These are phyloP conservation scores for Trichoderma oligosporum DNA, from an alignment of 2,329 filamentous ascomycete genomes.

Conservation along the genomic window DNA sequence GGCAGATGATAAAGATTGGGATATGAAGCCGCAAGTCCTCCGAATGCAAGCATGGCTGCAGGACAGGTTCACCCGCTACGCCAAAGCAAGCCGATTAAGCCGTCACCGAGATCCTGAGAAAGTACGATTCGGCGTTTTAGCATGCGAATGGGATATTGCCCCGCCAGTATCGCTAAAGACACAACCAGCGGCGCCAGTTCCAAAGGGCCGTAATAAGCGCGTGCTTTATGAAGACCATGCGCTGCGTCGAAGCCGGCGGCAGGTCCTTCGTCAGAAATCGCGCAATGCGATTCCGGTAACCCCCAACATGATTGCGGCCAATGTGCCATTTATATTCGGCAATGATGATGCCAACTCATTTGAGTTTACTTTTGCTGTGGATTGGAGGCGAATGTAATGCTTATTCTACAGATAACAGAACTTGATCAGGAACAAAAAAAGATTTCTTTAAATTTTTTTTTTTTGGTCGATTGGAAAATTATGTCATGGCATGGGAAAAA, in stretches of 20 bases:
- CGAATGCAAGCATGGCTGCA: slow-evolving; percentile 39
- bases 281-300: neutral
- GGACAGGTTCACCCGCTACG: slow-evolving; percentile 37
- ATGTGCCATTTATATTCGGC: slow-evolving; percentile 27
- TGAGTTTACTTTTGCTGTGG: slow-evolving; percentile 28
- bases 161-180: slow-evolving; percentile 21
- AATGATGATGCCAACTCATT: slow-evolving; percentile 22
- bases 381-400: slow-evolving; percentile 15
- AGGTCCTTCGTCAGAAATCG: slow-evolving; percentile 11
- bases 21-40: slow-evolving; percentile 34
- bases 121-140: slow-evolving; percentile 42
- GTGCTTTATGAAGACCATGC: slow-evolving; percentile 26
- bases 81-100: slow-evolving; percentile 33
- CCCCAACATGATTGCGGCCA: slow-evolving; percentile 7
- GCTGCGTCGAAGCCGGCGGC: slow-evolving; percentile 22
- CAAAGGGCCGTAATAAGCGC: slow-evolving; percentile 30
- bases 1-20: slow-evolving; percentile 34
- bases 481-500: neutral
- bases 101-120: slow-evolving; percentile 33
- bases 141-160: slow-evolving; percentile 39
- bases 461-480: neutral
- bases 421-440: neutral
- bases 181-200: slow-evolving; percentile 19
- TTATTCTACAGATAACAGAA: no score
- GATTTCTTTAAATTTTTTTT: no score